phyloP scores from a whole-genome alignment of 768 basidiomycete genomes.

The Porphyrellus cyaneotinctus region DNA sequence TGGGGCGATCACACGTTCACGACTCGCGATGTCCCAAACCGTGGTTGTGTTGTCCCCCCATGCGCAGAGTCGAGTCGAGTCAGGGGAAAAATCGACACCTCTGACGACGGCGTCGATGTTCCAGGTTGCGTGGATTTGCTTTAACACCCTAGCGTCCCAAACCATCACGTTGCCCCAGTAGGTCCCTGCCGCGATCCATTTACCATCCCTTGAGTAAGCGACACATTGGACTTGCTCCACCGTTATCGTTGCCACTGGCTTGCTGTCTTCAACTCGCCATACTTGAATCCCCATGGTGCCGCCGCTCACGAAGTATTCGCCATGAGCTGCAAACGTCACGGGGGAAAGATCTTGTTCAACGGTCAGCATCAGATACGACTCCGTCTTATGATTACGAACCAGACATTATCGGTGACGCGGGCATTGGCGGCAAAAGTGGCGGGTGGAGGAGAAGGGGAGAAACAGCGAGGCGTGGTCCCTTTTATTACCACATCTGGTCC shows the following conservation, averaged over 20 bases:
- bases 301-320: background rate
- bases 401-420: background rate
- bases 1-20: background rate
- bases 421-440: background rate
- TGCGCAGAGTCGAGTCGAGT: background rate
- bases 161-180: background rate
- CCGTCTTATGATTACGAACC: background rate
- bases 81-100: background rate
- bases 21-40: background rate
- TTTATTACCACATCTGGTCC: no score
- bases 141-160: background rate
- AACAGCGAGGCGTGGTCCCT: no score
- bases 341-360: background rate
- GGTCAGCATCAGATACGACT: background rate
- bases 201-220: background rate
- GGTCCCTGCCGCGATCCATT: background rate
- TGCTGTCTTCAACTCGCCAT: background rate
- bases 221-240: background rate
- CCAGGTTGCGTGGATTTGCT: background rate
- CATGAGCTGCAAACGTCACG: background rate
- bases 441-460: background rate
- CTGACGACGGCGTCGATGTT: background rate
- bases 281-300: background rate
- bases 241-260: background rate
- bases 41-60: background rate